Conservation (phyloP, 2,329 filamentous ascomycete species). For the Colletotrichum tanaceti region DNA sequence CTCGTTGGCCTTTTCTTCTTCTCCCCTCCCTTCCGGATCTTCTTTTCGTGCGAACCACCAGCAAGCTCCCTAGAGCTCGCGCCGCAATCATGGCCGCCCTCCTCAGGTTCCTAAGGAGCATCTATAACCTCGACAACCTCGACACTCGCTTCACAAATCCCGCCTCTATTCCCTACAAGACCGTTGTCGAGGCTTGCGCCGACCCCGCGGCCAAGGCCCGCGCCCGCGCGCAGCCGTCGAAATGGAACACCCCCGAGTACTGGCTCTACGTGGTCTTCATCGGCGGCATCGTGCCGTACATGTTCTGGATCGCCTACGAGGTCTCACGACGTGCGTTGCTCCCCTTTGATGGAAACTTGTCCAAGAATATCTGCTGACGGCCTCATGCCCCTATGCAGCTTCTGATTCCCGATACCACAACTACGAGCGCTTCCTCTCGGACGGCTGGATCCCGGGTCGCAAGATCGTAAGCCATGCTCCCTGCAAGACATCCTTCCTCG, state of each 20-base stretch:
- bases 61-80: constrained; percentile 10
- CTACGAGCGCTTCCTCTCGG: constrained; percentile 76
- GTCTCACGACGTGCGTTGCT: constrained; percentile 79
- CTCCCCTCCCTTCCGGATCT: not conserved
- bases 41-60: constrained; percentile 6
- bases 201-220: constrained; percentile 55
- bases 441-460: constrained; percentile 92
- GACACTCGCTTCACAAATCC: constrained; percentile 75
- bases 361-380: constrained; percentile 4
- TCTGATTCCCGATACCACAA: constrained; percentile 83
- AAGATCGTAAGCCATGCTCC: constrained; percentile 74
- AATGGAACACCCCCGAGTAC: constrained; percentile 91
- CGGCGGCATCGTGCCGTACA: constrained; percentile 75
- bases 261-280: constrained; percentile 82
- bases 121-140: constrained; percentile 74
- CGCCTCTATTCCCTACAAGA: constrained; percentile 74
- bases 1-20: not conserved
- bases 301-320: constrained; percentile 91
- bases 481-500: constrained; percentile 22
- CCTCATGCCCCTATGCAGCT: constrained; percentile 61
- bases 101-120: constrained; percentile 58
- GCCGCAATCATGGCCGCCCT: constrained; percentile 53
- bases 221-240: constrained; percentile 67
- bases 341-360: not conserved
- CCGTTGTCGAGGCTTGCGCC: constrained; percentile 62